Conservation (phyloP, 331 rosid genomes). For the Quercus phellos region DNA sequence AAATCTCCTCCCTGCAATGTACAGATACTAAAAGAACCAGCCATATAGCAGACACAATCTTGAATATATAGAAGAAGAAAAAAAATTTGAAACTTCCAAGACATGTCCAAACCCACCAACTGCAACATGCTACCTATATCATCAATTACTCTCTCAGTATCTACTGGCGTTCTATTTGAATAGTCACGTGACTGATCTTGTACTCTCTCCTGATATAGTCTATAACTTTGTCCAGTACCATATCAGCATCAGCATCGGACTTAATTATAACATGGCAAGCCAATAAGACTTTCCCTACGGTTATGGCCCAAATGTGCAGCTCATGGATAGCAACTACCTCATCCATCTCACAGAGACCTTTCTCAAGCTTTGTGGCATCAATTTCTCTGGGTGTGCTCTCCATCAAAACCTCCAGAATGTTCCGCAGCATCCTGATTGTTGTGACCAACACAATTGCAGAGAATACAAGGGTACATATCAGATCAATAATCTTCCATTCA, state of each 20-base stretch:
- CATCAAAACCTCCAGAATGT: conserved; percentile 56
- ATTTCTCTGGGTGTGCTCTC: conserved; percentile 65
- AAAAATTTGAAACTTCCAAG: background rate
- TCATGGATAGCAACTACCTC: conserved; percentile 58
- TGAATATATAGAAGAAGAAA: background rate
- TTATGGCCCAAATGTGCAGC: conserved; percentile 62
- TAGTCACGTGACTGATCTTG: conserved; percentile 55
- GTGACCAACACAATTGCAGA: conserved; percentile 44
- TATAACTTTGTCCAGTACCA: conserved; percentile 45
- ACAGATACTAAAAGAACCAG: background rate
- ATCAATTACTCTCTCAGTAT: background rate
- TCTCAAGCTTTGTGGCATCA: conserved; percentile 55
- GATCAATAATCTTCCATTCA: conserved; percentile 48
- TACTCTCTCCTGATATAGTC: conserved; percentile 50
- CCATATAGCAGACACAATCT: background rate
- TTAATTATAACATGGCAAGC: conserved; percentile 57
- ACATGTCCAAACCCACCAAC: background rate
- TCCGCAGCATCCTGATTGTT: conserved; percentile 51
- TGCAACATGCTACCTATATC: background rate
- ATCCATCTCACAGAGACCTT: conserved; percentile 59
- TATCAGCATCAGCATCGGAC: conserved; percentile 50
- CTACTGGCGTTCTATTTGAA: conserved; percentile 60
- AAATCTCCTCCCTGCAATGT: background rate
- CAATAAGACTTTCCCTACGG: conserved; percentile 52
- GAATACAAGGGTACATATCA: conserved; percentile 52